phyloP scores from a whole-genome alignment of 83 land plant genomes.

The Picea engelmannii region DNA sequence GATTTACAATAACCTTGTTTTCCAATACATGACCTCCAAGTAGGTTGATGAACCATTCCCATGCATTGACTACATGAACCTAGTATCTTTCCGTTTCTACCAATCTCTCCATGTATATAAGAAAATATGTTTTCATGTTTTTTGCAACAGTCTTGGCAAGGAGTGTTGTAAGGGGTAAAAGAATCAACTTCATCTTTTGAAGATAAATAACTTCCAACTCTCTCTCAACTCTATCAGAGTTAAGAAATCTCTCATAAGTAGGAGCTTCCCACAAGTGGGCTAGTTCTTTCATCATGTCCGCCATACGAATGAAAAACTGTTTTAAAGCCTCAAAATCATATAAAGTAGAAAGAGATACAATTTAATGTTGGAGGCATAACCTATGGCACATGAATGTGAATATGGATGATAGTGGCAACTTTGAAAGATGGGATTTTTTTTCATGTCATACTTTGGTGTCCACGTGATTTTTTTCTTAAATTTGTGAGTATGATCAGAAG shows the following conservation, averaged over 20 bases:
- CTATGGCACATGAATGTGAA: no score
- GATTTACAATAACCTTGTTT: constrained; percentile 10
- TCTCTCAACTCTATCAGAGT: background rate
- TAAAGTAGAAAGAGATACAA: no score
- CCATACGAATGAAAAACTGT: background rate
- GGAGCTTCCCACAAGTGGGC: constrained; percentile 1
- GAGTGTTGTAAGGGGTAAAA: background rate
- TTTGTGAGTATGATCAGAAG: no score
- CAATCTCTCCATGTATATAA: background rate
- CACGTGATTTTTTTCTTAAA: no score
- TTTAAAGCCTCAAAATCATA: background rate
- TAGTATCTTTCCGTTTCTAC: background rate
- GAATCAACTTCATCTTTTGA: background rate
- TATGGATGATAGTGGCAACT: no score
- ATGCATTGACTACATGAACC: constrained; percentile 6
- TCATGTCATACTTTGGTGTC: no score
- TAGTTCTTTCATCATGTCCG: constrained; percentile 3
- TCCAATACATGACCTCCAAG: constrained; percentile 7
- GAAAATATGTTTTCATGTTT: background rate
- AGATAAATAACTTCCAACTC: background rate
- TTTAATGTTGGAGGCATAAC: no score
- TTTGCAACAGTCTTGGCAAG: constrained; percentile 1
- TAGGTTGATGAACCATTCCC: constrained; percentile 13
- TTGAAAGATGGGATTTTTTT: no score
- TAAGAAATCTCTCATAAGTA: constrained; percentile 9